Conservation (phyloP, 495 filamentous ascomycete species). For the Daldinia childiae region DNA sequence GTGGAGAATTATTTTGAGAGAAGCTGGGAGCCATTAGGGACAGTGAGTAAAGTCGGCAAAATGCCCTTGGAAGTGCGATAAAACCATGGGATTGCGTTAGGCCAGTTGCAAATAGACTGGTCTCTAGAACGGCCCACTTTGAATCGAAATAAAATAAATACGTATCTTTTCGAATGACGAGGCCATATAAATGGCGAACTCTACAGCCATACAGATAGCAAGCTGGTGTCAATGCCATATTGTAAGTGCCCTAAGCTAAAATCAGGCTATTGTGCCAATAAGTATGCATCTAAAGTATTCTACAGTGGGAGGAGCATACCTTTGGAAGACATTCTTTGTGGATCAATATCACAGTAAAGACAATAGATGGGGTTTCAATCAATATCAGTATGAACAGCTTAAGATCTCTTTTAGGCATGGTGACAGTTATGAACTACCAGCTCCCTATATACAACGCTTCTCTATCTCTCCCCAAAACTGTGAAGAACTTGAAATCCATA, state of each 20-base stretch:
- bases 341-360: not conserved
- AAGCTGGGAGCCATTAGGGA: not conserved
- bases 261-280: no score
- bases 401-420: not conserved
- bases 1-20: not conserved
- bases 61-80: not conserved
- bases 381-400: not conserved
- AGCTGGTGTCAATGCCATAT: no score
- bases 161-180: not conserved
- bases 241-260: no score
- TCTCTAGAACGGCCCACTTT: no score
- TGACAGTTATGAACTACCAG: not conserved
- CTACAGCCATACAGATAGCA: no score
- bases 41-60: not conserved
- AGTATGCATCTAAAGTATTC: not conserved
- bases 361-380: not conserved
- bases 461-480: not conserved
- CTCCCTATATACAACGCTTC: not conserved
- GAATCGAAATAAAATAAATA: not conserved
- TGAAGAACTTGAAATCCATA: not conserved
- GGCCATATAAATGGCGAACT: no score
- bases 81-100: no score
- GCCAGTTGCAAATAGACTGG: no score
- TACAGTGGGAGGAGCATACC: not conserved
- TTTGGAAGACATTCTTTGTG: not conserved